Conservation (phyloP, 306 rosid genomes). For the Pueraria montana region DNA sequence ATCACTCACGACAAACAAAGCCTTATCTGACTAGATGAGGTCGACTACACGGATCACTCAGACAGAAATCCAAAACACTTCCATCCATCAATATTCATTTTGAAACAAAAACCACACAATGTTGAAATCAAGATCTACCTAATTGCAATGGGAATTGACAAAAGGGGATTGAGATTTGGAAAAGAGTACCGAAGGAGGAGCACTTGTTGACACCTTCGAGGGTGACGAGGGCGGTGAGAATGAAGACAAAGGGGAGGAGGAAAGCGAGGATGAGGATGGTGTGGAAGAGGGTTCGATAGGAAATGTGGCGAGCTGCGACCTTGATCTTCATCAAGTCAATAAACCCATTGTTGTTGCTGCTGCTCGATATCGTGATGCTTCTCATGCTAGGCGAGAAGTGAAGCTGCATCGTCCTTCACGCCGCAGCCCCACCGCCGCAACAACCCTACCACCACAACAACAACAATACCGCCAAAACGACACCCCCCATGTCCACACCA, state of each 20-base stretch:
- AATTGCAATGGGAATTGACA: not conserved
- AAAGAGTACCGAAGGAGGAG: conserved; percentile 83
- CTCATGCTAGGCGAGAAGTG: conserved; percentile 99
- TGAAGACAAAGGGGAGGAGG: conserved; percentile 94
- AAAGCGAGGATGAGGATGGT: conserved; percentile 97
- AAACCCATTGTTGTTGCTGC: conserved; percentile 99
- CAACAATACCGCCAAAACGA: conserved; percentile 45
- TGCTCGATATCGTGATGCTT: conserved; percentile 99
- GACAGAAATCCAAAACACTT: not conserved
- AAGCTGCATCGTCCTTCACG: conserved; percentile 99
- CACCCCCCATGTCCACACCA: conserved; percentile 68
- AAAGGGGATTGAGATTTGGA: not conserved
- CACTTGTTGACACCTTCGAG: conserved; percentile 99
- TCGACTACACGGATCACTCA: not conserved
- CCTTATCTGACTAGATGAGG: not conserved
- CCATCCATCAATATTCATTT: not conserved
- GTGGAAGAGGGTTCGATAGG: conserved; percentile 98
- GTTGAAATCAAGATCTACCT: conserved; percentile 59
- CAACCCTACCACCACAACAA: conserved; percentile 55
- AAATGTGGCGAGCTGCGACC: conserved; percentile 99
- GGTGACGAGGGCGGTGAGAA: conserved; percentile 98
- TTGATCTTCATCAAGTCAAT: conserved; percentile 99
- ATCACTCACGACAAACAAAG: not conserved
- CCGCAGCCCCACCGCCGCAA: conserved; percentile 80
- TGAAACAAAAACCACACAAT: not conserved